These are phyloP conservation scores for Hortiboletus rubellus DNA, from an alignment of 1,284 basidiomycete species.

Conservation along the genomic window DNA sequence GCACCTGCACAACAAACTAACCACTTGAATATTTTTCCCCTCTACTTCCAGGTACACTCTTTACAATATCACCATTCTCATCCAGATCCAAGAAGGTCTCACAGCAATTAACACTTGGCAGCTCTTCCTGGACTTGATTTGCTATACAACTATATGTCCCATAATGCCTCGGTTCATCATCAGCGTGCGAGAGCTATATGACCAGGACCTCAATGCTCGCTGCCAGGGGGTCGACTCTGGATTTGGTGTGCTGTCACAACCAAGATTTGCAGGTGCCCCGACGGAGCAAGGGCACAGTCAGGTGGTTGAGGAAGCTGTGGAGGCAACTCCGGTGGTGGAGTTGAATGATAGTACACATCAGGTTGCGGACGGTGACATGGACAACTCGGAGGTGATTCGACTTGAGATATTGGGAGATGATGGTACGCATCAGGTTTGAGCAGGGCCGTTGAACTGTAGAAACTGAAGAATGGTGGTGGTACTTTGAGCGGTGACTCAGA, in stretches of 20 bases:
- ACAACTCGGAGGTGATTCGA: background rate
- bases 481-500: background rate
- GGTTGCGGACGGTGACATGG: background rate
- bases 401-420: background rate
- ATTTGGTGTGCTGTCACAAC: background rate
- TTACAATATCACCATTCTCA: background rate
- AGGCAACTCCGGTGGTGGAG: too few relatives aligned
- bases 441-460: background rate
- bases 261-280: background rate
- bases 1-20: too few relatives aligned
- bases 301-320: too few relatives aligned
- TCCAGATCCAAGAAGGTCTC: too few relatives aligned
- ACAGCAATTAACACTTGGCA: too few relatives aligned
- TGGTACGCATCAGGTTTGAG: background rate
- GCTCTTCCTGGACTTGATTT: background rate
- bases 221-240: slow-evolving; percentile 1
- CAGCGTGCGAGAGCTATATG: background rate
- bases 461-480: background rate
- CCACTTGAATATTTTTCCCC: too few relatives aligned
- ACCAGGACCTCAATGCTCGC: background rate
- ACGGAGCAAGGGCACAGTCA: too few relatives aligned
- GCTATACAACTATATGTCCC: background rate
- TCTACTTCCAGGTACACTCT: background rate
- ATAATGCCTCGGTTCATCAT: background rate
- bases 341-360: background rate